Base-by-base conservation (phyloP, 2,329 filamentous ascomycete species). In the Penicillium sp. region DNA sequence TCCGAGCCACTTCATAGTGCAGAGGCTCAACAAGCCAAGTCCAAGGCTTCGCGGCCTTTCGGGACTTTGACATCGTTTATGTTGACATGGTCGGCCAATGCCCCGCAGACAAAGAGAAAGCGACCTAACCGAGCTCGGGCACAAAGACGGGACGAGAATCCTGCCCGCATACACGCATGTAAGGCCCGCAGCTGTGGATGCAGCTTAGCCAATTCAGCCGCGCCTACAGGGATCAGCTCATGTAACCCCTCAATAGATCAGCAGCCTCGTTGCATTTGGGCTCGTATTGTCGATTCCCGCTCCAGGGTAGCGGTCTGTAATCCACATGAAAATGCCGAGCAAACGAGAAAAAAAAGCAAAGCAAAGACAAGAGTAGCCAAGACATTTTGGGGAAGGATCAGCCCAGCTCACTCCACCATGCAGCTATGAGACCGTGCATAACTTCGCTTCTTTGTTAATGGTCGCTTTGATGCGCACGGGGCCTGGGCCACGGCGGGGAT, bases 131-230 rank as follows among this genome's bases (percentile, higher is more conserved):
- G 14, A 48, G 13, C 37, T 48, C n/a, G 27, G 43, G 9, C 22
- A 48, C 19, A 49, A 56, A 29, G 43, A 50, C 46, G 43, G 43
- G 33, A 48, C 14, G 21, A 26, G 33, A 51, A 53, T 46, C 29
- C 14, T 22, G 33, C 29, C 22, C 41, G 26, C 21, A 26, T 29
- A 21, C 21, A 45, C n/a, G 44, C 26, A 29, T 27, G 47, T 50
- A 50, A 50, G 53, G 19, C 51, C 29, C 22, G 43, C 53, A 46
- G 22, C 13, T 46, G 29, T 43, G 43, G 35, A 47, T 46, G 39
- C 7, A 26, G 13, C 33, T 56, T 33, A 14, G 31, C 48, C 45
- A 48, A 44, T 50, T 48, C 41, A 57, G 57, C 51, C 56, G 57
- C 55, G 49, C 47, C 29, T 39, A 41, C 13, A 19, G 35, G 43